A percentile compares a stretch with the other conserved stretches of the same genome.
Conservation (phyloP, 2,329 filamentous ascomycete species). For the Laburnicola sp. region DNA sequence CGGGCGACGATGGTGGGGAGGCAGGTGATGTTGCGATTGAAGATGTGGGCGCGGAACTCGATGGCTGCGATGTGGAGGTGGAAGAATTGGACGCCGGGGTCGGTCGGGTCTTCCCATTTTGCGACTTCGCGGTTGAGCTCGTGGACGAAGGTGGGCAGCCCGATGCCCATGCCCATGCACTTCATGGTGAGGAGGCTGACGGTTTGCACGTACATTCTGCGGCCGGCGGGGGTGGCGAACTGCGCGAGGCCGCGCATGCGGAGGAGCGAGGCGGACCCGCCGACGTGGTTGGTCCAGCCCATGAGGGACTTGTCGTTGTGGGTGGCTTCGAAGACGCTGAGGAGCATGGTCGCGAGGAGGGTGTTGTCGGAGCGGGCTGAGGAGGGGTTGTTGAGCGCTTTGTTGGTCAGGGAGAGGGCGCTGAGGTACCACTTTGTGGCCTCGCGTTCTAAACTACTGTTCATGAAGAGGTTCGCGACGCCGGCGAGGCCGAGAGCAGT, state of each 20-base stretch:
- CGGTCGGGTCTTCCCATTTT: constrained; percentile 22
- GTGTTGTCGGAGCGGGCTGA: constrained; percentile 39
- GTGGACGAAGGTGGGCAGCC: constrained; percentile 30
- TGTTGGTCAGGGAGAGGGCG: constrained; percentile 39
- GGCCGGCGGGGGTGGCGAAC: constrained; percentile 32
- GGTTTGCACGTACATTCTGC: constrained; percentile 39
- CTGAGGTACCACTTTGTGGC: constrained; percentile 37
- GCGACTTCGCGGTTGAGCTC: constrained; percentile 29
- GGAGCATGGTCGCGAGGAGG: constrained; percentile 34
- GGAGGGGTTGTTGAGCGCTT: constrained; percentile 29
- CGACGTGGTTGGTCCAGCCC: constrained; percentile 44
- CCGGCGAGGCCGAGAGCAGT: constrained; percentile 41
- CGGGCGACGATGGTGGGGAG: constrained; percentile 28
- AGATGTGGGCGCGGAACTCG: constrained; percentile 33
- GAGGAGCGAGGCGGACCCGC: constrained; percentile 39
- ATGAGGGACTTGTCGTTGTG: constrained; percentile 32
- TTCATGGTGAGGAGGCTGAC: constrained; percentile 33
- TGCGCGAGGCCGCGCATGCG: constrained; percentile 36
- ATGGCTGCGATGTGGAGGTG: constrained; percentile 33
- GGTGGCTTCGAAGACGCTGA: constrained; percentile 42
- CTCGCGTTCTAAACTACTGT: constrained; percentile 30
- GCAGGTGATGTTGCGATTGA: constrained; percentile 18
- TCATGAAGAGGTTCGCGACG: constrained; percentile 33
- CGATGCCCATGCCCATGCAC: constrained; percentile 30
- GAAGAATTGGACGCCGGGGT: constrained; percentile 34